Evolutionary conservation across 2,329 filamentous ascomycete species (phyloP).

Genomic region (Fusarium drepaniforme): DNA sequence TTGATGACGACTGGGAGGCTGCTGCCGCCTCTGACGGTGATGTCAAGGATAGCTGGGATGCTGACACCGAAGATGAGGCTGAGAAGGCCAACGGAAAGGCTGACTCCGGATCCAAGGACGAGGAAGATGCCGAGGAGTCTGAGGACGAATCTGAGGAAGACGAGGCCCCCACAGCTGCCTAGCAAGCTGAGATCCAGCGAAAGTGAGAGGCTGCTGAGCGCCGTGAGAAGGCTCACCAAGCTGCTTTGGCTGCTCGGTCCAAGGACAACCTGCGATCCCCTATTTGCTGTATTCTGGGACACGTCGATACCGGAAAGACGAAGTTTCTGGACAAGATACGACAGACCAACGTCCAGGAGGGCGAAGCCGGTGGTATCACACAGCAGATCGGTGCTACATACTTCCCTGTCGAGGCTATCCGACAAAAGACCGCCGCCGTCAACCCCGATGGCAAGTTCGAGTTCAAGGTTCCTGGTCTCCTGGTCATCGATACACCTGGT

Average conservation of each 20-base stretch:
- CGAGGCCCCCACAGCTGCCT: conserved; percentile 79
- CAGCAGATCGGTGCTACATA: conserved; percentile 99
- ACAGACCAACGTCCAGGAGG: conserved; percentile 98
- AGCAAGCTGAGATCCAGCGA: conserved; percentile 78
- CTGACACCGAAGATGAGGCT: conserved; percentile 80
- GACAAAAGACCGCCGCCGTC: conserved; percentile 92
- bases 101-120: conserved; percentile 37
- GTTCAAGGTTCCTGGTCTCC: conserved; percentile 96
- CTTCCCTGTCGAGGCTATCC: conserved; percentile 94
- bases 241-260: conserved; percentile 89
- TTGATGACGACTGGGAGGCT: conserved; percentile 90
- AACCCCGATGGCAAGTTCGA: conserved; percentile 92
- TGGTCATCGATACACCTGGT: conserved; percentile 98
- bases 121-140: conserved; percentile 63
- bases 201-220: conserved; percentile 92
- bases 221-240: conserved; percentile 90
- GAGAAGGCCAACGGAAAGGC: conserved; percentile 62
- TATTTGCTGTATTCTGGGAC: conserved; percentile 99
- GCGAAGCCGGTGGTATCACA: conserved; percentile 98
- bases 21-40: conserved; percentile 82
- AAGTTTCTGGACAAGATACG: conserved; percentile 98
- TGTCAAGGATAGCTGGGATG: conserved; percentile 96
- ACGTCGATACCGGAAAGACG: conserved; percentile 99
- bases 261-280: conserved; percentile 96
- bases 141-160: conserved; percentile 78